Evolutionary conservation across 176 grass and related monocot genomes (phyloP).

Genomic region (Musa itinerans): DNA sequence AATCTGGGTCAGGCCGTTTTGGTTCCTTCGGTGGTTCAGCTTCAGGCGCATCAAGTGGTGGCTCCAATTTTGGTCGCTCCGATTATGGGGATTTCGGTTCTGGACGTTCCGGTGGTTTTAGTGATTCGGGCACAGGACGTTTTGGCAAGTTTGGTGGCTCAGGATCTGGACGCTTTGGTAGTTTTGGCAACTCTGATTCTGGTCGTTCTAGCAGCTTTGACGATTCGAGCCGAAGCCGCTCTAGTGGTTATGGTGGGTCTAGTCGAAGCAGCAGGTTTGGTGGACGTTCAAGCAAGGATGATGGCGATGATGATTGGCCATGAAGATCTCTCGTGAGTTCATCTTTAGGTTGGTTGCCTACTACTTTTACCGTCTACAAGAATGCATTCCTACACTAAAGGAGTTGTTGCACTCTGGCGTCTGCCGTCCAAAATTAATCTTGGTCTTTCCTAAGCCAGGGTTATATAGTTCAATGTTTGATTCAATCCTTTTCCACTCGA

Average conservation of each 20-base stretch:
- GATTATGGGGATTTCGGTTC: neutral
- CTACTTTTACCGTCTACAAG: too few species aligned
- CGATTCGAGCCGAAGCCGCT: neutral
- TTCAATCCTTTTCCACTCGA: neutral
- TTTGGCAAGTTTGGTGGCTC: neutral
- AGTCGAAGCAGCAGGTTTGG: neutral
- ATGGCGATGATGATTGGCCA: neutral
- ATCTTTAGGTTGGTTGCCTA: neutral
- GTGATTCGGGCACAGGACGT: neutral
- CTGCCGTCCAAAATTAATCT: too few species aligned
- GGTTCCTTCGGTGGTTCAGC: neutral
- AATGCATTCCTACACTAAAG: too few species aligned
- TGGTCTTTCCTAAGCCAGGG: too few species aligned
- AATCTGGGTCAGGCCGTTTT: conserved; percentile 6
- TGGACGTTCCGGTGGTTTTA: neutral
- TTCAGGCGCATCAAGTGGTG: neutral
- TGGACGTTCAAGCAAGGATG: neutral
- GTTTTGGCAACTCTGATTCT: neutral
- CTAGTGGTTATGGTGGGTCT: neutral
- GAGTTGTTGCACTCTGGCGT: too few species aligned
- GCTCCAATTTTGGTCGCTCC: neutral
- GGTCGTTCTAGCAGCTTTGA: neutral
- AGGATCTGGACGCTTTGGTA: neutral
- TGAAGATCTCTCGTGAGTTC: neutral
- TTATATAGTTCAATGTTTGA: too few species aligned